A percentile compares a stretch with the other conserved stretches of the same genome.
These are phyloP conservation scores for Rhododendron mucronatum DNA, from an alignment of 148 eudicot species.

Conservation along the genomic window DNA sequence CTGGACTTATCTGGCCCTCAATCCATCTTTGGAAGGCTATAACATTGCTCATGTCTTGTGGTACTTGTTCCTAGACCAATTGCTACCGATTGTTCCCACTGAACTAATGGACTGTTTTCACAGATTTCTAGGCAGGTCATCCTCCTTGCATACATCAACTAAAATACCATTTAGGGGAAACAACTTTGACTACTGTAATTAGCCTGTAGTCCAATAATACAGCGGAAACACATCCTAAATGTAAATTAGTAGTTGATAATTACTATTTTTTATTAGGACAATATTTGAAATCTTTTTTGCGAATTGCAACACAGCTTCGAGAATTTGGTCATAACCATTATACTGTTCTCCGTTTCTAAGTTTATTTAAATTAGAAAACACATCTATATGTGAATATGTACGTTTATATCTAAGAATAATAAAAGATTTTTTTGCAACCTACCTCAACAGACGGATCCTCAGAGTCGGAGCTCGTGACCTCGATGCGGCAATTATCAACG, in stretches of 20 bases:
- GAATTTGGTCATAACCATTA: neutral
- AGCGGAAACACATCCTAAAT: neutral
- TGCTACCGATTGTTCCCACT: neutral
- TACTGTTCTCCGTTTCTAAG: neutral
- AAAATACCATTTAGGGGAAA: neutral
- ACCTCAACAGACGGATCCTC: conserved; percentile 47
- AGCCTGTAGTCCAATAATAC: neutral
- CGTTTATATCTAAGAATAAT: neutral
- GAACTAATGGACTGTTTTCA: neutral
- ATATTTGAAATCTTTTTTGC: neutral
- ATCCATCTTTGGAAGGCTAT: too few relatives aligned
- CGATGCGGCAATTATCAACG: conserved; percentile 78
- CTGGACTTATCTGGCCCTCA: too few relatives aligned
- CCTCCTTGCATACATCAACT: neutral
- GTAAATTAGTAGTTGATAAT: too few relatives aligned
- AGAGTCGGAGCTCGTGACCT: conserved; percentile 24
- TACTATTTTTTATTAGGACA: neutral
- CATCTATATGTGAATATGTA: neutral
- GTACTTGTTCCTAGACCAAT: neutral
- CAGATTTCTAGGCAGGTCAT: neutral
- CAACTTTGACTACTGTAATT: neutral
- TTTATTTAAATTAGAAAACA: too few relatives aligned
- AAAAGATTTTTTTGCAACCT: neutral
- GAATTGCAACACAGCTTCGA: neutral
- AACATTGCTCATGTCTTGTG: neutral